Base-by-base conservation (phyloP, 805 yeast species). In the Ogataea henricii region DNA sequence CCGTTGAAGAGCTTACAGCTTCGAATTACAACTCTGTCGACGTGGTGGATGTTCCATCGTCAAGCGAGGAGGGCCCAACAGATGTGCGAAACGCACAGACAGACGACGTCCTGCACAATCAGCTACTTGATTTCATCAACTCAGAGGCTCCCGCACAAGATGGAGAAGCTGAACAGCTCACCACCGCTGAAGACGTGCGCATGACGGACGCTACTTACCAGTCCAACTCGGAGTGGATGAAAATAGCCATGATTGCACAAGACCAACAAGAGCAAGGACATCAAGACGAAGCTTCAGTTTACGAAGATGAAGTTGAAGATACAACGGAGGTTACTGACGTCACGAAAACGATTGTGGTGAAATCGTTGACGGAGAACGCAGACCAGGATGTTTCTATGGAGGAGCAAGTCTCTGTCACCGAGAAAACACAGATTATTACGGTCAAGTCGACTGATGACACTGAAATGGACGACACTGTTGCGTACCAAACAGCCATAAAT, bases 211-310 rank as follows among this genome's bases (percentile, higher is more conserved):
- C 23, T 21, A 16, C 32, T 14, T 23, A 40, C 8, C 36, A 40
- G 18, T 8, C 30, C 18, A 13, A 26, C 17, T 35, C 43, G 5
- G 48, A 49, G 9, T 49, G 48, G 49, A 46, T 43, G 45, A 34
- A 49, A n/a, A 48, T 51, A 18, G 53, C 55, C 13, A 10, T 38
- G 25, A 25, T 48, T 23, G 55, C 55, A 4, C 52, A 46, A 20
- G 32, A 35, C 13, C 48, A 45, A 22, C 45, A 33, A 17, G 16
- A 27, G 9, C 16, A 13, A 2, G 37, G 30, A 13, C n/a, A 12
- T 13, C 17, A 30, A 9, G 34, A 35, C n/a, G 33, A 40, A 4
- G 43, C 39, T 6, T 29, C 50, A 13, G 22, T 46, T 8, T 46
- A 49, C 14, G 46, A 40, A 16, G 52, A 49, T 32, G 48, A 52